A percentile compares a stretch with the other conserved stretches of the same genome.
Evolutionary conservation across 2,329 filamentous ascomycete species (phyloP).

Genomic region (Colletotrichum viniferum): DNA sequence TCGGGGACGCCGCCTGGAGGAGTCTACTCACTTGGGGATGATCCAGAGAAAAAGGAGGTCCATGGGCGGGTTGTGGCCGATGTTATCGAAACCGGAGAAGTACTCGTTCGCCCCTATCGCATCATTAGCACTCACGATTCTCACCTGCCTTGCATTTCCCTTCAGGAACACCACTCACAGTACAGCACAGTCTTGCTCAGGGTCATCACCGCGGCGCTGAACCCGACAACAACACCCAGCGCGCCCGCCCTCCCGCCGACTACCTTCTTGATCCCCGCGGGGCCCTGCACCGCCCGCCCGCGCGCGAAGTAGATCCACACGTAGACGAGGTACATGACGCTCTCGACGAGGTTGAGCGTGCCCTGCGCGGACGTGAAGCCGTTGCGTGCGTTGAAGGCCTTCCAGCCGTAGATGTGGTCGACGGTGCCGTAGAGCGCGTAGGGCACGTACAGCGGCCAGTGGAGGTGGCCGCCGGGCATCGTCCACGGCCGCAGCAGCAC

Average conservation of each 20-base stretch:
- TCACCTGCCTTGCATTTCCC: not conserved
- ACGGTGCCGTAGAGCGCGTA: slow-evolving; percentile 82
- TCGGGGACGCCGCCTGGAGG: not conserved
- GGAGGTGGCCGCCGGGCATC: slow-evolving; percentile 77
- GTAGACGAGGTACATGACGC: slow-evolving; percentile 66
- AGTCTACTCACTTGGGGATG: slow-evolving; percentile 57
- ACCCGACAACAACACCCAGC: slow-evolving; percentile 50
- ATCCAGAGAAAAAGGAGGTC: slow-evolving; percentile 59
- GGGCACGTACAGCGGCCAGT: slow-evolving; percentile 75
- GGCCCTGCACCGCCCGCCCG: slow-evolving; percentile 24
- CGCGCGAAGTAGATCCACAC: slow-evolving; percentile 38
- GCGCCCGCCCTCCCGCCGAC: slow-evolving; percentile 49
- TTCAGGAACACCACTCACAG: slow-evolving; percentile 44
- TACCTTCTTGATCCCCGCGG: slow-evolving; percentile 29
- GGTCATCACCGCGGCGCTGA: slow-evolving; percentile 63
- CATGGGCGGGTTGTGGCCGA: slow-evolving; percentile 55
- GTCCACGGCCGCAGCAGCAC: slow-evolving; percentile 79
- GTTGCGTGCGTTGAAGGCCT: slow-evolving; percentile 67
- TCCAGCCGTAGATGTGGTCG: slow-evolving; percentile 83
- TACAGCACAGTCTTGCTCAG: slow-evolving; percentile 66
- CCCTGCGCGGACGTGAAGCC: slow-evolving; percentile 83
- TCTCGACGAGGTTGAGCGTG: slow-evolving; percentile 71
- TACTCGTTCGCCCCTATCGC: slow-evolving; percentile 59
- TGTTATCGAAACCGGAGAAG: slow-evolving; percentile 59
- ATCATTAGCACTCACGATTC: not conserved